Conservation (phyloP, 208 protist genomes). For the Zelonia costaricensis region DNA sequence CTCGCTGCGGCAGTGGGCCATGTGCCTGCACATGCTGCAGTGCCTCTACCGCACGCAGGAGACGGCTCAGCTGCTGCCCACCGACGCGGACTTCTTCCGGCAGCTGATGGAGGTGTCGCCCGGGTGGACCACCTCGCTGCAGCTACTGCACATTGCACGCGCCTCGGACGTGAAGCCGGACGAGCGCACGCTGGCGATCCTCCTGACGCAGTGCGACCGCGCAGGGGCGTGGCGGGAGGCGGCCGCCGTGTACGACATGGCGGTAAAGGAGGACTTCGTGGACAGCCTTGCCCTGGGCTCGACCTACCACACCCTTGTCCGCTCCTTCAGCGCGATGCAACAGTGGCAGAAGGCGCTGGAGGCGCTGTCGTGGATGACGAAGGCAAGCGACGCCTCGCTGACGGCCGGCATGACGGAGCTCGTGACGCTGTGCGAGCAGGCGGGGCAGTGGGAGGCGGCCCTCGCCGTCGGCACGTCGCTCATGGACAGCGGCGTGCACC, state of each 20-base stretch:
- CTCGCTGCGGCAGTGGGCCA: slow-evolving; percentile 63
- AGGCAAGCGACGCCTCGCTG: slow-evolving; percentile 72
- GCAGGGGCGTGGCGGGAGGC: slow-evolving; percentile 71
- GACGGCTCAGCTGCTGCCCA: slow-evolving; percentile 58
- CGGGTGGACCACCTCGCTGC: slow-evolving; percentile 57
- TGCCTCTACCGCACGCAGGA: slow-evolving; percentile 63
- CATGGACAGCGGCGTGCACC: slow-evolving; percentile 39
- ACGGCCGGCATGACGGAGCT: slow-evolving; percentile 69
- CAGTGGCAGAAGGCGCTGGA: slow-evolving; percentile 87
- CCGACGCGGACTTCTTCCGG: slow-evolving; percentile 59
- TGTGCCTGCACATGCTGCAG: slow-evolving; percentile 73
- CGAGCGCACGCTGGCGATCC: slow-evolving; percentile 47
- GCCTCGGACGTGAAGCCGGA: slow-evolving; percentile 61
- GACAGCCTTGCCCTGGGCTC: slow-evolving; percentile 50
- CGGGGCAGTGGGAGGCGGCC: slow-evolving; percentile 82
- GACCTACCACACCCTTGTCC: slow-evolving; percentile 75
- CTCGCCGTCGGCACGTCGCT: slow-evolving; percentile 56
- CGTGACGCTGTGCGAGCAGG: slow-evolving; percentile 77
- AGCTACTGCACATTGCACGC: slow-evolving; percentile 63
- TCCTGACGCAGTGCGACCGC: slow-evolving; percentile 70
- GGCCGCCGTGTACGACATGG: slow-evolving; percentile 73
- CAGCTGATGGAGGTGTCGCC: slow-evolving; percentile 65
- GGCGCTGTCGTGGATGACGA: slow-evolving; percentile 85
- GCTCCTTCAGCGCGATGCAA: slow-evolving; percentile 61
- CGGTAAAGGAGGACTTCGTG: slow-evolving; percentile 64